phyloP scores from a whole-genome alignment of 2,329 filamentous ascomycete genomes.

The Aspergillus pseudoviridinutans region DNA sequence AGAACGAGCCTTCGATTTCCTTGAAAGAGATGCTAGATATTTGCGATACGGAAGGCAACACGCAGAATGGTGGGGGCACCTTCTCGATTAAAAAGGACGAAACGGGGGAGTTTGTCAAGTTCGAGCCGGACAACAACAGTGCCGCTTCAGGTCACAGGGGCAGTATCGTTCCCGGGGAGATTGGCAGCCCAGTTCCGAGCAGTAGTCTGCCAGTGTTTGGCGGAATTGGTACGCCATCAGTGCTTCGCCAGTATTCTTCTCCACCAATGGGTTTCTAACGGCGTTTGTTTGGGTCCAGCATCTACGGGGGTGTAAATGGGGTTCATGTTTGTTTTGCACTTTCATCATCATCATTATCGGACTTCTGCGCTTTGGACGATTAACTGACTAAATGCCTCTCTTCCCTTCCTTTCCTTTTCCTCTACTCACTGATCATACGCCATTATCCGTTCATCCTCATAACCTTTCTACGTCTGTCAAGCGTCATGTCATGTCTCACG shows the following conservation, averaged over 20 bases:
- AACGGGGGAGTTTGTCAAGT: slow-evolving; percentile 41
- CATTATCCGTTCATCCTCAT: neutral
- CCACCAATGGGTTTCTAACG: slow-evolving; percentile 34
- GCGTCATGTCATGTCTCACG: slow-evolving; percentile 16
- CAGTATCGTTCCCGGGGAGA: slow-evolving; percentile 58
- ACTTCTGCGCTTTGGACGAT: neutral
- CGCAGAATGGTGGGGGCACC: slow-evolving; percentile 82
- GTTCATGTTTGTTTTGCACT: neutral
- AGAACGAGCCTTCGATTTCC: slow-evolving; percentile 53
- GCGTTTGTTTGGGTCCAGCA: slow-evolving; percentile 17
- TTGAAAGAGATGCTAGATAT: slow-evolving; percentile 73
- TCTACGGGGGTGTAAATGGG: neutral
- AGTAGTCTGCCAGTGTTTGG: slow-evolving; percentile 37
- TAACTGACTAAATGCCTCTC: neutral
- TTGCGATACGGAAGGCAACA: slow-evolving; percentile 85
- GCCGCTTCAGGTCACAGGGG: slow-evolving; percentile 40
- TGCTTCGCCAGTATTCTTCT: slow-evolving; percentile 37
- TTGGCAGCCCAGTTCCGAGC: slow-evolving; percentile 61
- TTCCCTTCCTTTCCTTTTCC: neutral
- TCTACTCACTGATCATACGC: neutral
- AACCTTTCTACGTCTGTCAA: slow-evolving; percentile 7
- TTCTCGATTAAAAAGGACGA: slow-evolving; percentile 65
- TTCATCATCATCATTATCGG: neutral
- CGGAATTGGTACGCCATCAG: slow-evolving; percentile 32
- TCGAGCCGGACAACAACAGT: slow-evolving; percentile 51